These are phyloP conservation scores for Aspergillus coremiiformis DNA, from an alignment of 495 filamentous ascomycete species.

Conservation along the genomic window DNA sequence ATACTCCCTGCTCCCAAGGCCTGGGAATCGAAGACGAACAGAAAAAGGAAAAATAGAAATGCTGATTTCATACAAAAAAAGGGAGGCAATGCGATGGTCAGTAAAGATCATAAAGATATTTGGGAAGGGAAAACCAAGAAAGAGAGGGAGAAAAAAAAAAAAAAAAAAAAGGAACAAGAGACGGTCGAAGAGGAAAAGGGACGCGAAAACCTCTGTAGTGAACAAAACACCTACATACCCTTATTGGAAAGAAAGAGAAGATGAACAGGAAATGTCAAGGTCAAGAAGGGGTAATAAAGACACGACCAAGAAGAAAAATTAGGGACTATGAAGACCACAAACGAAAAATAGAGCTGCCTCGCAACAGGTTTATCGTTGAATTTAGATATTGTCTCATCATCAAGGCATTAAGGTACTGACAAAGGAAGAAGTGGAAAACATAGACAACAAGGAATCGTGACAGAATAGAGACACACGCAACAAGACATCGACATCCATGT, in stretches of 20 bases:
- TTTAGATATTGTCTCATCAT: not conserved
- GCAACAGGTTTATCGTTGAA: not conserved
- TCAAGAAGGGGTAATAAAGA: constrained; percentile 1
- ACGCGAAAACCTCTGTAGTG: not conserved
- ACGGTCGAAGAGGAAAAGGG: no score
- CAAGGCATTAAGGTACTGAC: not conserved
- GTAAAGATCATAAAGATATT: not conserved
- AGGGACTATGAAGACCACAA: not conserved
- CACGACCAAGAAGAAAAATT: constrained; percentile 2
- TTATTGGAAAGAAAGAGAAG: not conserved
- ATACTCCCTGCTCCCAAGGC: constrained; percentile 9
- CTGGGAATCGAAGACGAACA: not conserved
- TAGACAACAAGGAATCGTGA: constrained; percentile 1
- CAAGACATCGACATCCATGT: not conserved
- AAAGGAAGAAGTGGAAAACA: not conserved
- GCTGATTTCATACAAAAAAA: constrained; percentile 14
- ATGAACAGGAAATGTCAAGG: not conserved
- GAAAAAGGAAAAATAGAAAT: not conserved
- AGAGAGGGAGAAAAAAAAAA: not conserved
- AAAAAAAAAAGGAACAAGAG: no score
- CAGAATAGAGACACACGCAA: constrained; percentile 2
- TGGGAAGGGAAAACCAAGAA: not conserved
- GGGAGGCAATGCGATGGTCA: not conserved
- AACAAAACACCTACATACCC: not conserved
- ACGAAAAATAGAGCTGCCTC: not conserved